A percentile compares a stretch with the other conserved stretches of the same genome.
Evolutionary conservation across 129 eudicot species (phyloP).

Genomic region (Helichrysum umbraculigerum): DNA sequence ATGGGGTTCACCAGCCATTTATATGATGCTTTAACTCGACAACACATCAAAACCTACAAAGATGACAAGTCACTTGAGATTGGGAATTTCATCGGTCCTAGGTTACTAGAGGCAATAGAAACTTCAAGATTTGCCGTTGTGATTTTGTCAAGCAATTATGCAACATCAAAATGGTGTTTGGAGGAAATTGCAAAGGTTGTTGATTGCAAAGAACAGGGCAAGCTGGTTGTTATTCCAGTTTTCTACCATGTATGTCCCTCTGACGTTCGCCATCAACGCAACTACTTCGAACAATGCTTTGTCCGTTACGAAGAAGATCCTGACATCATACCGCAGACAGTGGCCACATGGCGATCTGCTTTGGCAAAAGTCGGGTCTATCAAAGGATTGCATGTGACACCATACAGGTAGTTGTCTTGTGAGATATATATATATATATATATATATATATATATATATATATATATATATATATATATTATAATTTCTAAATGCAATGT

Average conservation of each 20-base stretch:
- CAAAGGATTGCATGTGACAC: background rate
- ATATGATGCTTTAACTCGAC: slow-evolving; percentile 5
- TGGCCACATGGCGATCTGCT: background rate
- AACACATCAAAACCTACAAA: background rate
- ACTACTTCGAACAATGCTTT: no score
- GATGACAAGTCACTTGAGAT: slow-evolving; percentile 20
- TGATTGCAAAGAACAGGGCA: background rate
- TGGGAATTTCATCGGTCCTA: background rate
- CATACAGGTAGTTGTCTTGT: background rate
- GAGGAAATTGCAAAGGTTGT: background rate
- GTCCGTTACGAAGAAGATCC: no score
- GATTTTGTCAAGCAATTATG: background rate
- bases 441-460: no score
- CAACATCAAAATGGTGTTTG: background rate
- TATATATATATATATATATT: no score
- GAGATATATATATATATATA: no score
- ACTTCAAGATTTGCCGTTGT: background rate
- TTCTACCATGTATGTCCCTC: background rate
- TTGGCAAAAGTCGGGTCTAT: background rate
- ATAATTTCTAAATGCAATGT: no score
- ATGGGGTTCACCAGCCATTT: slow-evolving; percentile 10
- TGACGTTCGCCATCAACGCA: background rate
- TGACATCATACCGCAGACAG: background rate
- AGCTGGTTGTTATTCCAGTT: background rate
- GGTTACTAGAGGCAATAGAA: background rate